Base-by-base conservation (phyloP, 2,329 filamentous ascomycete genomes). In the Didymella sp. region DNA sequence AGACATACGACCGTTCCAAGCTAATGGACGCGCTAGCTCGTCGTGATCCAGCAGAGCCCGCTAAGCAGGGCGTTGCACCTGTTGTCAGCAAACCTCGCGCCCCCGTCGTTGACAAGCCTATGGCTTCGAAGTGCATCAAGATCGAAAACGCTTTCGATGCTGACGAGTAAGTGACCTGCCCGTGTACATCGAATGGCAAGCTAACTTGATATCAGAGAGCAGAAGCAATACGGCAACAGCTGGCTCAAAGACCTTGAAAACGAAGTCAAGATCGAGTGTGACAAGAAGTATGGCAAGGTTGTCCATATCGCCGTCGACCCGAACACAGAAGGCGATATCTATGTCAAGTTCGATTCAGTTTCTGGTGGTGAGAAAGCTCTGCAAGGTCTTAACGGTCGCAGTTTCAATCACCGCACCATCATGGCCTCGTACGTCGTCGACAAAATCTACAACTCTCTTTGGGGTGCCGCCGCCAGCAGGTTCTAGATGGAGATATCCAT, bases 21-120 rank as follows among this genome's bases (percentile, higher is more conserved):
- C 88, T 99, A 79, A 99, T 99, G 95, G 88, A 92, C 78, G 97
- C 98, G 81, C 90, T 99, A 79, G 93, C 95, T 75, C 89, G 95
- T 84, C 68, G 69, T 40, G 64, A 72, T 49, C 94, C 90, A 80
- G 93, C 98, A 80, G 92, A 98, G 75, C 83, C 87, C 6, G 50
- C 61, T 3, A 68, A 63, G 37, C 62, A 66, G 46, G 67, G 64
- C 15, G 51, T 59, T 8, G 63, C 63, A 37, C 64, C 61, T 1
- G 60, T 66, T 77, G 82, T 89, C 57, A 80, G 88, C 64, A 91
- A 91, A 75, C 89, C 91, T 64, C 92, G 90, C 79, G 90, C 88
- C 43, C 90, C 94, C 74, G 81, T 84, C 38, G 92, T 92, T 73
- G 86, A 90, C 51, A 80, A 93, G 38, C 91, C 91, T 43, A 87